phyloP scores from a whole-genome alignment of 768 basidiomycete species.

The Harrya chromipes region DNA sequence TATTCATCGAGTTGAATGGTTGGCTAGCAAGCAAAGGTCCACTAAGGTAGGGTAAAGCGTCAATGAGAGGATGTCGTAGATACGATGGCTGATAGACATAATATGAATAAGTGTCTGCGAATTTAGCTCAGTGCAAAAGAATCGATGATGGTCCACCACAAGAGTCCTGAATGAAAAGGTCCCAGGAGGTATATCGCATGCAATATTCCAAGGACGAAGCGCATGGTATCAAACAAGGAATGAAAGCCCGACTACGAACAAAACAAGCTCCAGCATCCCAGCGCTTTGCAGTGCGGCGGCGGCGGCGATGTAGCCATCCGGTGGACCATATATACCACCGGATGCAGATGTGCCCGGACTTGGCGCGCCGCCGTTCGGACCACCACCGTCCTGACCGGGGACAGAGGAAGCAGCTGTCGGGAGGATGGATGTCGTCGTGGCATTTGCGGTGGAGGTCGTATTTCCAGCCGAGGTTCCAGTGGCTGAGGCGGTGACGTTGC shows the following conservation, averaged over 20 bases:
- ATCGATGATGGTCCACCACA: conserved; percentile 12
- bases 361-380: conserved; percentile 46
- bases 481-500: conserved; percentile 20
- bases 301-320: conserved; percentile 61
- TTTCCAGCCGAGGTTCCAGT: conserved; percentile 25
- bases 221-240: conserved; percentile 38
- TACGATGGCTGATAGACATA: conserved; percentile 19
- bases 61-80: conserved; percentile 24
- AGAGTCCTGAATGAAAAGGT: conserved; percentile 1
- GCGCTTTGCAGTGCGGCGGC: conserved; percentile 49
- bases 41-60: conserved; percentile 22
- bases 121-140: conserved; percentile 19
- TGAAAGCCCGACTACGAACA: conserved; percentile 47
- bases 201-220: conserved; percentile 2
- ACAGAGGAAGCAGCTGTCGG: conserved; percentile 60
- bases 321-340: conserved; percentile 59
- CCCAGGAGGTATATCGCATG: conserved; percentile 15
- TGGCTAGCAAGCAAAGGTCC: conserved; percentile 18
- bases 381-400: conserved; percentile 47
- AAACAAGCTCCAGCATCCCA: conserved; percentile 42
- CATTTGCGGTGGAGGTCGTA: conserved; percentile 28
- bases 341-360: conserved; percentile 48
- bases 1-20: conserved; percentile 14
- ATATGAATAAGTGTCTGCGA: conserved; percentile 12
- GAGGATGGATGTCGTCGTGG: conserved; percentile 1